These are phyloP conservation scores for Nevesoporus exiguus DNA, from an alignment of 768 basidiomycete genomes.

Conservation along the genomic window DNA sequence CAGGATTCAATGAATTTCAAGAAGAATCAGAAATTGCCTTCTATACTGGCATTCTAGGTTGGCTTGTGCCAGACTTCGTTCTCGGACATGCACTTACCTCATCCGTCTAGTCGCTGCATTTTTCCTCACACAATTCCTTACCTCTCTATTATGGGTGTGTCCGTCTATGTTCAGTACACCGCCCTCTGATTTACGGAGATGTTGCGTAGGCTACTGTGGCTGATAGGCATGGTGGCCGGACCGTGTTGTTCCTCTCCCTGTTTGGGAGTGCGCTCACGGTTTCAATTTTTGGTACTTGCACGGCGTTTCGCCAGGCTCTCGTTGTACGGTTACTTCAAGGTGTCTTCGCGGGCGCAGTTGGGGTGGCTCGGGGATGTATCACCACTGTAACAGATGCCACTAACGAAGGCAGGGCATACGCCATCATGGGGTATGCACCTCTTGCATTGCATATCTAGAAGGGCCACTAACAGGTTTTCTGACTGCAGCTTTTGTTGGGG, in stretches of 20 bases:
- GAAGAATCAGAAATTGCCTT: slow-evolving; percentile 86
- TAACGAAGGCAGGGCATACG: slow-evolving; percentile 94
- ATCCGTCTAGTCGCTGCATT: slow-evolving; percentile 62
- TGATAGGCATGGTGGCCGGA: slow-evolving; percentile 82
- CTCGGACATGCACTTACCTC: slow-evolving; percentile 8
- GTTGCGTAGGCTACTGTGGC: slow-evolving; percentile 80
- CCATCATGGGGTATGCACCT: slow-evolving; percentile 68
- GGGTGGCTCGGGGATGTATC: slow-evolving; percentile 89
- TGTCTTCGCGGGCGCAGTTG: slow-evolving; percentile 89
- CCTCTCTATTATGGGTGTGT: slow-evolving; percentile 86
- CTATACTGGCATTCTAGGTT: slow-evolving; percentile 84
- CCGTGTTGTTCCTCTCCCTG: slow-evolving; percentile 81
- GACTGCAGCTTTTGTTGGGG: slow-evolving; percentile 85
- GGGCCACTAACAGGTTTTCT: not conserved
- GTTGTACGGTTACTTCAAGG: slow-evolving; percentile 87
- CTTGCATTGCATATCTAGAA: not conserved
- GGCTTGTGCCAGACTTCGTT: slow-evolving; percentile 20
- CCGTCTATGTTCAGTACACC: slow-evolving; percentile 5
- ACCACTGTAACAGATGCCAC: slow-evolving; percentile 83
- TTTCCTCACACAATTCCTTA: slow-evolving; percentile 95
- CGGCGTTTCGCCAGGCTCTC: slow-evolving; percentile 74
- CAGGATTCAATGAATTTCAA: slow-evolving; percentile 65
- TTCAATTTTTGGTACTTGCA: slow-evolving; percentile 73
- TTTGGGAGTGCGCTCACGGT: slow-evolving; percentile 83
- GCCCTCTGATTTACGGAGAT: not conserved